Evolutionary conservation across 352 stramenopile species (phyloP), one percentile per base, ranked within the genome.

Genomic region (Phytophthora sansomeana): DNA sequence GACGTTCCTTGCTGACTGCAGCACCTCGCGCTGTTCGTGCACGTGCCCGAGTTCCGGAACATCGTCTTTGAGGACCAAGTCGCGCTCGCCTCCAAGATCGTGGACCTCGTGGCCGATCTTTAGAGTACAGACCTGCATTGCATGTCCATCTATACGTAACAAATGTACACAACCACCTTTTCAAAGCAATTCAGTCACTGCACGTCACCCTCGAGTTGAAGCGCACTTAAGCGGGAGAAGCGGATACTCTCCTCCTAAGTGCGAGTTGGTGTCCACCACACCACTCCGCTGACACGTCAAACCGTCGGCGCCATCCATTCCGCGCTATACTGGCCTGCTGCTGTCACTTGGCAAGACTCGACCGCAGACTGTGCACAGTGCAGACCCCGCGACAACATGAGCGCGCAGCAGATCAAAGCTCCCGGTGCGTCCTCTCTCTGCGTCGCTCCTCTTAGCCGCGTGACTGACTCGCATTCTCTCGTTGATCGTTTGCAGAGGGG

Each of bases 11-110:
- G 33, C 35, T 41, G 58, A 29, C 14, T 51, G 21, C 46, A 92
- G 82, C 73, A 90, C 56, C 62, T 81, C 28, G 81, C 77, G 32
- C 74, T 96, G 33, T 96, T 96, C 67, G 62, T 96, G 42, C 87
- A 94, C 56, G 82, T 94, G 26, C 87, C 87, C 1, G 56, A 85
- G 64, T 92, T 94, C 57, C 49, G 62, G 1, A 75, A 80, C 36
- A 75, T 94, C 33, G 39, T 68, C 21, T 67, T 81, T 38, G 80
- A 92, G 8, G 75, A 90, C 30, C 87, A 96, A 36, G 53, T 93
- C 33, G 70, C 58, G 14, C 78, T 91, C 30, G 75, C 86, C n/a
- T 75, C 80, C 57, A 77, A 80, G 54, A 63, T 94, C 32, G 63
- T 94, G 16, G 80, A 80, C 29, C 48, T 85, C 4, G 51, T 94